A percentile compares a stretch with the other conserved stretches of the same genome.
These are phyloP conservation scores for Beauveria pseudobassiana DNA, from an alignment of 2,329 filamentous ascomycete genomes.

Conservation along the genomic window DNA sequence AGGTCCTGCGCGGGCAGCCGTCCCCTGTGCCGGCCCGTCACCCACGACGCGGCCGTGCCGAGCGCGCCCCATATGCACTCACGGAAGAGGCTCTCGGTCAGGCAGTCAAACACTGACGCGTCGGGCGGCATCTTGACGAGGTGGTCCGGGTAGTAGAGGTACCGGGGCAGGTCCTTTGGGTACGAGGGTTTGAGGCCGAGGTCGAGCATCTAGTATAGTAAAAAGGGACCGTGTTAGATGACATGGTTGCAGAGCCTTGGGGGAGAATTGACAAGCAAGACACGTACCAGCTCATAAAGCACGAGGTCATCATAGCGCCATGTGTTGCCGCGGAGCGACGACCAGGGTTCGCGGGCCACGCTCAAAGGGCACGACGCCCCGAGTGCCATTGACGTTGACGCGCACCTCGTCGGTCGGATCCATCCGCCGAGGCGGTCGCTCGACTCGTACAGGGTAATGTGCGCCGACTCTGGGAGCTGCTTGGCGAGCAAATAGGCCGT, in stretches of 20 bases:
- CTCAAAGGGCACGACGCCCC: conserved; percentile 64
- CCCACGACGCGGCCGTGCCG: not conserved
- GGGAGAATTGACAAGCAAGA: not conserved
- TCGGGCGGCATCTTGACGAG: conserved; percentile 30
- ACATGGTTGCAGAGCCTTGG: too few species aligned
- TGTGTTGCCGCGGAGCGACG: conserved; percentile 37
- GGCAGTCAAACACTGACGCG: conserved; percentile 18
- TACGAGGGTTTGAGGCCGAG: conserved; percentile 38
- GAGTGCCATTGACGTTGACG: conserved; percentile 47
- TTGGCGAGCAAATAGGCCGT: conserved; percentile 69
- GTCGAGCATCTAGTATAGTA: conserved; percentile 22
- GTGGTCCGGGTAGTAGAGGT: conserved; percentile 82
- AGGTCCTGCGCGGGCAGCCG: conserved; percentile 19
- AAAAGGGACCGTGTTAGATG: not conserved
- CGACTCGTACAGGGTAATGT: conserved; percentile 77
- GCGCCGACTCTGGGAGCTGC: conserved; percentile 52
- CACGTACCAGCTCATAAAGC: conserved; percentile 61
- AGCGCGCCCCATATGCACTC: conserved; percentile 22
- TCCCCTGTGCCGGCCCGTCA: not conserved
- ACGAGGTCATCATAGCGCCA: conserved; percentile 53
- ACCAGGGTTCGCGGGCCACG: conserved; percentile 70
- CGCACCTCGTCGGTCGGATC: conserved; percentile 62
- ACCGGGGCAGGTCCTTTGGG: conserved; percentile 49
- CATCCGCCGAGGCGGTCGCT: conserved; percentile 69
- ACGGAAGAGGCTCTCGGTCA: conserved; percentile 27